These are phyloP conservation scores for Discostella pseudostelligera DNA, from an alignment of 108 stramenopile genomes.

Conservation along the genomic window DNA sequence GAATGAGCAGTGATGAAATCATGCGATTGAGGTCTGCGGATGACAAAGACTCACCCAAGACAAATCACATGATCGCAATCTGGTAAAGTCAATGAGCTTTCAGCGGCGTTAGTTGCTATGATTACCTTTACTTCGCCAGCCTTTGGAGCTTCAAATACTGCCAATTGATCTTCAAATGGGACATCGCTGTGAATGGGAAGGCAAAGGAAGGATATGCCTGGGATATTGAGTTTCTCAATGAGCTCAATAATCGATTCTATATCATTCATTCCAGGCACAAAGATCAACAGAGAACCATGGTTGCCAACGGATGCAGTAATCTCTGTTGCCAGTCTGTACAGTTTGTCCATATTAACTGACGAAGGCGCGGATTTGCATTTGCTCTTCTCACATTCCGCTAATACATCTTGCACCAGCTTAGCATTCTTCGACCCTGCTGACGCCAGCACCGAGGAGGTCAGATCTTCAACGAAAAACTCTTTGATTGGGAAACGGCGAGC, in stretches of 20 bases:
- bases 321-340: constrained; percentile 48
- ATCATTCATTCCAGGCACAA: constrained; percentile 96
- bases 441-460: constrained; percentile 28
- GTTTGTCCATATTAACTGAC: constrained; percentile 38
- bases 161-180: constrained; percentile 90
- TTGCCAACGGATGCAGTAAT: constrained; percentile 57
- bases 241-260: constrained; percentile 85
- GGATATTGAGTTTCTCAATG: constrained; percentile 54
- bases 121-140: constrained; percentile 85
- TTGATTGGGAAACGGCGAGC: constrained; percentile 73
- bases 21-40: no score
- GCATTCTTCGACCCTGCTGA: constrained; percentile 43
- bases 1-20: not conserved
- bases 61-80: constrained; percentile 96
- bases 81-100: constrained; percentile 94
- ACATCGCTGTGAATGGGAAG: constrained; percentile 93
- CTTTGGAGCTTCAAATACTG: constrained; percentile 69
- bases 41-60: constrained; percentile 50
- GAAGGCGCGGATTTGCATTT: constrained; percentile 57
- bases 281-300: constrained; percentile 88
- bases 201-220: constrained; percentile 52
- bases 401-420: constrained; percentile 45
- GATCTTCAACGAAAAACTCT: constrained; percentile 81
- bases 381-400: constrained; percentile 46
- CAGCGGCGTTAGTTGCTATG: constrained; percentile 98